Evolutionary conservation across 306 rosid genomes (phyloP).

Genomic region (Quercus suber): DNA sequence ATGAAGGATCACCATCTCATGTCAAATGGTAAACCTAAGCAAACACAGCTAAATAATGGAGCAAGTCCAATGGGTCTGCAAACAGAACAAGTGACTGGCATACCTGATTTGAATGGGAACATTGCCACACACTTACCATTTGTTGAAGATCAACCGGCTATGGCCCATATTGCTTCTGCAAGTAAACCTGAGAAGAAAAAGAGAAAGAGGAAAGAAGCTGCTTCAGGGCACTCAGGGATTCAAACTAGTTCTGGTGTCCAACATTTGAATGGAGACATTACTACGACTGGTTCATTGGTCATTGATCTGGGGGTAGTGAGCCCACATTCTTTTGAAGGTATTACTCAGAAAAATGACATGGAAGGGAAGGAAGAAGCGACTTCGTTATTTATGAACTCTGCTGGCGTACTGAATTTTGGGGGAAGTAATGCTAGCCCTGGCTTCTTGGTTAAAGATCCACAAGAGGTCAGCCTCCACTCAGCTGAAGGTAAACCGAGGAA

Average conservation of each 20-base stretch:
- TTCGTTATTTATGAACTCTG: slow-evolving; percentile 22
- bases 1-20: slow-evolving; percentile 19
- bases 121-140: slow-evolving; percentile 6
- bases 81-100: slow-evolving; percentile 27
- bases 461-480: slow-evolving; percentile 7
- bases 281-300: slow-evolving; percentile 36
- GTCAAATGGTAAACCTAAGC: slow-evolving; percentile 28
- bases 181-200: slow-evolving; percentile 32
- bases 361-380: slow-evolving; percentile 19
- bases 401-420: slow-evolving; percentile 3
- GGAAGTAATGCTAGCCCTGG: slow-evolving; percentile 13
- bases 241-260: slow-evolving; percentile 7
- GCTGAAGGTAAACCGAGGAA: neutral
- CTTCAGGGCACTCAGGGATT: slow-evolving; percentile 9
- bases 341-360: slow-evolving; percentile 13
- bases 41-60: slow-evolving; percentile 28
- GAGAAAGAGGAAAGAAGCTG: slow-evolving; percentile 35
- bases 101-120: slow-evolving; percentile 52
- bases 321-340: slow-evolving; percentile 9
- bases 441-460: slow-evolving; percentile 5
- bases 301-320: slow-evolving; percentile 34
- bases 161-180: slow-evolving; percentile 28
- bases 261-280: slow-evolving; percentile 10
- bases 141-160: slow-evolving; percentile 24
- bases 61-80: slow-evolving; percentile 17